These are phyloP conservation scores for Aspergillus cavernicola DNA, from an alignment of 495 filamentous ascomycete species.

Conservation along the genomic window DNA sequence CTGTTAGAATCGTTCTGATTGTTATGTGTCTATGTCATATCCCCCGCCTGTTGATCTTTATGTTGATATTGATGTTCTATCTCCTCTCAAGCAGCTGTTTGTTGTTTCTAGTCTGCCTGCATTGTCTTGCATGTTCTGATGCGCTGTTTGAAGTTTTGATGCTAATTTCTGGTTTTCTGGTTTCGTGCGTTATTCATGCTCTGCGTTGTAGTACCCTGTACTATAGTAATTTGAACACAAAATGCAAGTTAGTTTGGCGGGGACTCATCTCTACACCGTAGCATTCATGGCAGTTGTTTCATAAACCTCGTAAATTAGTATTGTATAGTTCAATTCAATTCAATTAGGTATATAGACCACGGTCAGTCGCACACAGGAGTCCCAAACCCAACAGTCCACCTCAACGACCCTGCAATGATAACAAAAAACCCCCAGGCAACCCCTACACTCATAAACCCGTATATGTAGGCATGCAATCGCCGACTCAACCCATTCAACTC, in stretches of 20 bases:
- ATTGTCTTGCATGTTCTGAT: conserved; percentile 10
- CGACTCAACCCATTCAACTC: conserved; percentile 66
- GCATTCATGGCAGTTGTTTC: no score
- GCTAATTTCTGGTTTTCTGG: conserved; percentile 13
- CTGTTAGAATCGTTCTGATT: conserved; percentile 22
- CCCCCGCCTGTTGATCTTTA: conserved; percentile 20
- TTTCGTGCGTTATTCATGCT: conserved; percentile 31
- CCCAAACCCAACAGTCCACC: conserved; percentile 67
- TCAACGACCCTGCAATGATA: conserved; percentile 73
- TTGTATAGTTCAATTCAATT: no score
- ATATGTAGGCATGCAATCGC: conserved; percentile 67
- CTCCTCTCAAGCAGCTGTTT: conserved; percentile 9
- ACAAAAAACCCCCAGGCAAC: conserved; percentile 64
- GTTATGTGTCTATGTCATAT: conserved; percentile 25
- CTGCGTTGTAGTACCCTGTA: conserved; percentile 40
- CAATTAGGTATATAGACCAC: no score
- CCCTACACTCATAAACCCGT: conserved; percentile 64
- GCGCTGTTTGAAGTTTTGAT: conserved; percentile 6
- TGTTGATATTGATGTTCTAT: conserved; percentile 10
- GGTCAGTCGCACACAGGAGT: conserved; percentile 51
- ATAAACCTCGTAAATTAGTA: no score
- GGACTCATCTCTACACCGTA: conserved; percentile 7
- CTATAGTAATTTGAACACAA: conserved; percentile 43
- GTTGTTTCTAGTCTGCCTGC: neutral
- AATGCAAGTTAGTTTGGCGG: conserved; percentile 35